These are phyloP conservation scores for Pueraria montana DNA, from an alignment of 306 rosid genomes.

Conservation along the genomic window DNA sequence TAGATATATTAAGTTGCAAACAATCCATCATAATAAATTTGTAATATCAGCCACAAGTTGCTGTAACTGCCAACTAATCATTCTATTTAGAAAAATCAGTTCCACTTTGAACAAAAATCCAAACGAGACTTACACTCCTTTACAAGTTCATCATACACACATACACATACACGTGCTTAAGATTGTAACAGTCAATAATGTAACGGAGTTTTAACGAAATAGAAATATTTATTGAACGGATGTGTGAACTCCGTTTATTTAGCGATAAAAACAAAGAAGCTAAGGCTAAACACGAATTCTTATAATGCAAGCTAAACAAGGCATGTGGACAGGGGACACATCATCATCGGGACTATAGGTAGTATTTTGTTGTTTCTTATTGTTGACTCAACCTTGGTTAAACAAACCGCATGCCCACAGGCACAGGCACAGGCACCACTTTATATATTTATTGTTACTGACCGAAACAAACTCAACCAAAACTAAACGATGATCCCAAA, in stretches of 20 bases:
- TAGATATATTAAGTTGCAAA: not conserved
- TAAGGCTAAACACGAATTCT: not conserved
- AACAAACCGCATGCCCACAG: not conserved
- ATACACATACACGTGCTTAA: not conserved
- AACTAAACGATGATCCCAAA: slow-evolving; percentile 41
- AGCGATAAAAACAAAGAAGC: not conserved
- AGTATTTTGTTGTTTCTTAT: slow-evolving; percentile 10
- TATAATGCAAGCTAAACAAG: not conserved
- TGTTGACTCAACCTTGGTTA: slow-evolving; percentile 47
- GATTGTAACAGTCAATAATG: not conserved
- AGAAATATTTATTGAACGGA: not conserved
- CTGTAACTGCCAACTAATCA: not conserved
- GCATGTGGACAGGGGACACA: not conserved
- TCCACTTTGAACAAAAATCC: too few species aligned
- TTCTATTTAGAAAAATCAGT: too few species aligned
- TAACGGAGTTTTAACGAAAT: not conserved
- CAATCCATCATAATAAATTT: not conserved
- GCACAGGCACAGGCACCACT: not conserved
- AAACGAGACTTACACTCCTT: too few species aligned
- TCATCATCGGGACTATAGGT: not conserved
- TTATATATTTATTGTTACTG: not conserved
- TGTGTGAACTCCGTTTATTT: not conserved
- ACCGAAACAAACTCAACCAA: not conserved
- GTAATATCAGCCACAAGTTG: not conserved
- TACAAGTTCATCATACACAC: too few species aligned